Evolutionary conservation across 2,329 filamentous ascomycete genomes (phyloP).

Genomic region (Albifimbria verrucaria): DNA sequence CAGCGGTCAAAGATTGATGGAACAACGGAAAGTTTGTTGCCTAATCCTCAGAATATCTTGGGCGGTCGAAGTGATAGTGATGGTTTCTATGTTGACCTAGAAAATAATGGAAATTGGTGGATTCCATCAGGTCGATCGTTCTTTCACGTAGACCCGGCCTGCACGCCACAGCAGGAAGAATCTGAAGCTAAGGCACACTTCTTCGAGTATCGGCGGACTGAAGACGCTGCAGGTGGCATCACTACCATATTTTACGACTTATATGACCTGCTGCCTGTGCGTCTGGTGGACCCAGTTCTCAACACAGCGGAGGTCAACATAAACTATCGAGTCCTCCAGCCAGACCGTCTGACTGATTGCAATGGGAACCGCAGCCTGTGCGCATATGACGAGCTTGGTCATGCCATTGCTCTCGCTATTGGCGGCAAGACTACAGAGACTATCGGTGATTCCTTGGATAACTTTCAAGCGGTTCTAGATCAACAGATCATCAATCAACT

Average conservation of each 20-base stretch:
- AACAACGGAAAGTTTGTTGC: neutral
- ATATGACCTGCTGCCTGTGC: neutral
- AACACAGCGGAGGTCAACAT: neutral
- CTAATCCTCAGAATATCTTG: neutral
- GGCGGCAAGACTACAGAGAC: neutral
- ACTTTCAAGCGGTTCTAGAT: neutral
- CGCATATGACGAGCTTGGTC: neutral
- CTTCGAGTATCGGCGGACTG: neutral
- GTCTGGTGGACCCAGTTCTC: neutral
- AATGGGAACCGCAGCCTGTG: neutral
- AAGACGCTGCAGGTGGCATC: neutral
- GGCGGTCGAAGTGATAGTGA: neutral
- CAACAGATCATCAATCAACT: neutral
- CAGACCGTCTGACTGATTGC: neutral
- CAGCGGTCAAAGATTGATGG: neutral
- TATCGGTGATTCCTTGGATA: neutral
- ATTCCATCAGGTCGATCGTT: neutral
- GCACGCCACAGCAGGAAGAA: neutral
- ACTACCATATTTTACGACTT: neutral
- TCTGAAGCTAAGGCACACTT: neutral
- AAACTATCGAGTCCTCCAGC: neutral
- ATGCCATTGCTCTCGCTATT: neutral
- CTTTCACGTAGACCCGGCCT: neutral
- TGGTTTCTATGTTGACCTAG: neutral
- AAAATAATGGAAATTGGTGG: constrained; percentile 2